phyloP scores from a whole-genome alignment of 2,329 filamentous ascomycete species.

The Fusarium sp. region DNA sequence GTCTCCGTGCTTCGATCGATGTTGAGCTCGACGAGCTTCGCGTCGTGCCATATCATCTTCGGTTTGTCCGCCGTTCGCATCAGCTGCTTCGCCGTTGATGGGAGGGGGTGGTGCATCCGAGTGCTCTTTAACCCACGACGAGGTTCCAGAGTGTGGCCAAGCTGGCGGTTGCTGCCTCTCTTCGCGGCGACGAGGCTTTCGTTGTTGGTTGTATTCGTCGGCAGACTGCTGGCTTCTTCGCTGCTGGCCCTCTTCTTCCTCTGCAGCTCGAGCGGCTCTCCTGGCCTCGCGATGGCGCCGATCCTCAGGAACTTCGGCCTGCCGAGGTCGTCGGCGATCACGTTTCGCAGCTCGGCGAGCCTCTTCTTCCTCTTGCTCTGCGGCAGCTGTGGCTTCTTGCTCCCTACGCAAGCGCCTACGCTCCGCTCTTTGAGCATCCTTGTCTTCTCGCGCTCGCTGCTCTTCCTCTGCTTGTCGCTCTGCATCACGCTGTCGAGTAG shows the following conservation, averaged over 20 bases:
- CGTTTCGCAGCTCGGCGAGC: conserved; percentile 60
- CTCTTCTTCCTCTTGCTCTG: conserved; percentile 61
- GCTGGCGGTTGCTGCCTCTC: conserved; percentile 52
- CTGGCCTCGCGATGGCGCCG: conserved; percentile 66
- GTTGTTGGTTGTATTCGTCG: conserved; percentile 63
- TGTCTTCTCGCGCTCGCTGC: conserved; percentile 64
- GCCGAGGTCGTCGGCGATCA: conserved; percentile 63
- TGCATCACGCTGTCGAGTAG: conserved; percentile 49
- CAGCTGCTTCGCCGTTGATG: conserved; percentile 52
- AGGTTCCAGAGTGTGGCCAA: conserved; percentile 74
- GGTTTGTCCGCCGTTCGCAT: conserved; percentile 52
- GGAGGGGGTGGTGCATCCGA: conserved; percentile 72
- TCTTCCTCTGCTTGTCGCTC: conserved; percentile 34
- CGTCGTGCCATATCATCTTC: conserved; percentile 65
- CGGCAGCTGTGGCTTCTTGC: conserved; percentile 59
- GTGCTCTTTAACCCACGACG: conserved; percentile 75
- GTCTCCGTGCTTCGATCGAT: conserved; percentile 59
- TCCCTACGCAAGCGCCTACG: conserved; percentile 64
- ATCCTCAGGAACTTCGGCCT: conserved; percentile 61
- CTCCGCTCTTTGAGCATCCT: conserved; percentile 64
- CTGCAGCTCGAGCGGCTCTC: conserved; percentile 58
- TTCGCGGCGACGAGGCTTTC: conserved; percentile 55
- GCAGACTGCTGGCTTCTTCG: conserved; percentile 53
- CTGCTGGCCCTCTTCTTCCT: conserved; percentile 50
- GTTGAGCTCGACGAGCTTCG: conserved; percentile 61